A percentile compares a stretch with the other conserved stretches of the same genome.
Evolutionary conservation across 768 basidiomycete species (phyloP).

Genomic region (Pulveroboletus sp.): DNA sequence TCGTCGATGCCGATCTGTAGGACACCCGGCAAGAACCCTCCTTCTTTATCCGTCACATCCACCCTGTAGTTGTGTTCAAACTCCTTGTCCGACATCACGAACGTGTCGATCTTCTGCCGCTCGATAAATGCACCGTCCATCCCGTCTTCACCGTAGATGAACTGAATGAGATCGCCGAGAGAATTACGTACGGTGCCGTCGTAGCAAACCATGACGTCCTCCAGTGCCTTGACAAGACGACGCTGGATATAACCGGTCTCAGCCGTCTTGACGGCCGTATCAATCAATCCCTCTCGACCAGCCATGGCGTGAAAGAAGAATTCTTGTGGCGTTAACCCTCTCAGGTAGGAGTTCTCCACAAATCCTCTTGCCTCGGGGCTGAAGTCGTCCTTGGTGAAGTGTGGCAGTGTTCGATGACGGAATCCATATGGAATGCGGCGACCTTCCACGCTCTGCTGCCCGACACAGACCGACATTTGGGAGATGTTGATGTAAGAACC

Average conservation of each 20-base stretch:
- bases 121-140: conserved; percentile 99
- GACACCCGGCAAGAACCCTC: conserved; percentile 75
- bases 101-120: conserved; percentile 90
- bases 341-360: conserved; percentile 97
- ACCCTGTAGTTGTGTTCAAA: conserved; percentile 95
- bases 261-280: conserved; percentile 99
- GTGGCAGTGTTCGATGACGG: conserved; percentile 92
- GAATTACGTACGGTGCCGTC: conserved; percentile 98
- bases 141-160: conserved; percentile 97
- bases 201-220: conserved; percentile 96
- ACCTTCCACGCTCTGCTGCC: conserved; percentile 97
- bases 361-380: conserved; percentile 97
- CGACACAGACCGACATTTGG: conserved; percentile 99
- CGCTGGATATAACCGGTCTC: conserved; percentile 99
- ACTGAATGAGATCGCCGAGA: conserved; percentile 92
- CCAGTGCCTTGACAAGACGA: conserved; percentile 94
- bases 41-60: conserved; percentile 82
- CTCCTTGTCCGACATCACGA: conserved; percentile 72
- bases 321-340: conserved; percentile 95
- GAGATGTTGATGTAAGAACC: conserved; percentile 99
- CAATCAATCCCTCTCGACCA: conserved; percentile 97
- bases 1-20: conserved; percentile 89
- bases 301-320: conserved; percentile 99
- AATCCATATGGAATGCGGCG: conserved; percentile 98
- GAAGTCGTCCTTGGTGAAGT: conserved; percentile 98